These are phyloP conservation scores for Lactifluus piperatus DNA, from an alignment of 768 basidiomycete species.

Conservation along the genomic window DNA sequence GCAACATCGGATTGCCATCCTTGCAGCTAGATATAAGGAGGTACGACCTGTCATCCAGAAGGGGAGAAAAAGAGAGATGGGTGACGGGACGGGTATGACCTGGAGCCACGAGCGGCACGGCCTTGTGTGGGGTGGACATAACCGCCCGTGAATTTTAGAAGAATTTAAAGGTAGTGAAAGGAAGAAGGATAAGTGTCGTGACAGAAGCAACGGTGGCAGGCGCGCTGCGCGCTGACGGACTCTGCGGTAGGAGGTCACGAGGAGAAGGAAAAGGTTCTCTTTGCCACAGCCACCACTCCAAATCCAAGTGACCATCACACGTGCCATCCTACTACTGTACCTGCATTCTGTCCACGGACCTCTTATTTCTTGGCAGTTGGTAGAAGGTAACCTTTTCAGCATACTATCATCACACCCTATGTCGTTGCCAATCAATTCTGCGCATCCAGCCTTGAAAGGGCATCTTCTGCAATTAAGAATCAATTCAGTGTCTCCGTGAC, in stretches of 20 bases:
- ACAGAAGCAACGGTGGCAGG: constrained; percentile 19
- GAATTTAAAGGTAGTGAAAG: neutral
- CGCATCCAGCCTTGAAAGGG: too few species aligned
- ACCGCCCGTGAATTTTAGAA: neutral
- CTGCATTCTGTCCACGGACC: too few species aligned
- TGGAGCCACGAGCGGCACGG: constrained; percentile 74
- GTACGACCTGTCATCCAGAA: constrained; percentile 79
- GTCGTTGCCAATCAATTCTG: too few species aligned
- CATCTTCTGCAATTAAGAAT: too few species aligned
- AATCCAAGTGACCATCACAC: constrained; percentile 7
- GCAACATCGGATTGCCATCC: constrained; percentile 96
- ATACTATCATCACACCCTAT: too few species aligned
- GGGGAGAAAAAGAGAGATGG: constrained; percentile 85
- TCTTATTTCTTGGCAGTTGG: too few species aligned
- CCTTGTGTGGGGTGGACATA: constrained; percentile 32
- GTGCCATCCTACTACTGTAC: too few species aligned
- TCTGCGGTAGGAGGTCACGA: neutral
- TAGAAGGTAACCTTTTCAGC: too few species aligned
- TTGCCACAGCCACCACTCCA: too few species aligned
- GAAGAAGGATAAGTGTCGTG: constrained; percentile 12
- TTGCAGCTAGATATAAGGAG: constrained; percentile 95
- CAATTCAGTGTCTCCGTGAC: too few species aligned
- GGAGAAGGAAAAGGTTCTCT: neutral
- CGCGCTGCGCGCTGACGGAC: constrained; percentile 27
- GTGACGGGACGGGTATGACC: constrained; percentile 86